phyloP scores from a whole-genome alignment of 495 filamentous ascomycete species.

The Trichocladium antarcticum region DNA sequence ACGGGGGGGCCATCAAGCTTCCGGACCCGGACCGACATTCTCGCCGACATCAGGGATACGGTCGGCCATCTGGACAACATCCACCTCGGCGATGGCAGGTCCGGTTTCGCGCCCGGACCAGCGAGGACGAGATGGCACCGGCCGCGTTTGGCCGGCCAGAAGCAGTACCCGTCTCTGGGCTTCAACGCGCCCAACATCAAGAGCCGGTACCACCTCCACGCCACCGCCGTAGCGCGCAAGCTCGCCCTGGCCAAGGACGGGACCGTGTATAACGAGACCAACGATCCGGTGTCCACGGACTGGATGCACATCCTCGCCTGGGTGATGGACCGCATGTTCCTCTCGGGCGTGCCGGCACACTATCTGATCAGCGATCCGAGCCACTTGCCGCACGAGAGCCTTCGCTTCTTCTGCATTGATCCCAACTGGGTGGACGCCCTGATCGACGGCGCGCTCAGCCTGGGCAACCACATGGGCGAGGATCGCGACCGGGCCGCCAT shows the following conservation, averaged over 20 bases:
- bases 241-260: not conserved
- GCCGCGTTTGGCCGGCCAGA: not conserved
- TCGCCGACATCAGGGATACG: not conserved
- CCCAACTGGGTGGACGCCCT: conserved; percentile 33
- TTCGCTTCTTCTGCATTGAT: conserved; percentile 43
- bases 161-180: not conserved
- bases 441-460: conserved; percentile 38
- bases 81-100: no score
- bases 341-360: conserved; percentile 30
- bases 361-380: conserved; percentile 33
- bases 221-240: not conserved
- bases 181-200: not conserved
- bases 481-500: conserved; percentile 25
- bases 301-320: conserved; percentile 29
- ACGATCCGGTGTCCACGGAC: conserved; percentile 20
- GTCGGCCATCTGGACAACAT: not conserved
- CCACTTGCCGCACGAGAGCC: conserved; percentile 29
- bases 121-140: no score
- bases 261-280: conserved; percentile 26
- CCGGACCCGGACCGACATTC: no score
- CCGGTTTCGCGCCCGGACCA: no score
- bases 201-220: not conserved
- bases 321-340: conserved; percentile 29
- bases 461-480: conserved; percentile 30
- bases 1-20: not conserved